Percentiles rank a stretch among this genome's conserved stretches.
These are phyloP conservation scores for Trebouxia sp. DNA, from an alignment of 139 green algal genomes.

Conservation along the genomic window DNA sequence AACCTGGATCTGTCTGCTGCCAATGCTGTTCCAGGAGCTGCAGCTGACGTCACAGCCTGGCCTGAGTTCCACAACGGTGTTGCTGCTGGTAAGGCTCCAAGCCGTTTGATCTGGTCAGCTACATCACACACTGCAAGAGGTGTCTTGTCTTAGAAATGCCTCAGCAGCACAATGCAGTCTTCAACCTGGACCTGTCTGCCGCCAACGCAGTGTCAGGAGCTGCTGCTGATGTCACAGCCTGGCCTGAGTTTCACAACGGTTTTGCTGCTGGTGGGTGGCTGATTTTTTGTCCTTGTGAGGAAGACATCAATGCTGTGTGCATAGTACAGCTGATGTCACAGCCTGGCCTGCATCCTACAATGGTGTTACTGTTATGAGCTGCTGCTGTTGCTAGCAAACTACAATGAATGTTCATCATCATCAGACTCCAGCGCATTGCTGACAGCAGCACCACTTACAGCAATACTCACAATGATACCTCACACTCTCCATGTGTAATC, in stretches of 20 bases:
- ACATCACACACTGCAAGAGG: neutral
- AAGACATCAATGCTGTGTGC: too few species aligned
- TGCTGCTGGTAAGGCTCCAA: slow-evolving; percentile 55
- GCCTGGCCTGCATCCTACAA: neutral
- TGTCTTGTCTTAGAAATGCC: too few species aligned
- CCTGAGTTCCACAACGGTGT: slow-evolving; percentile 98
- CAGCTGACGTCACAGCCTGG: slow-evolving; percentile 82
- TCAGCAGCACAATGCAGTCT: slow-evolving; percentile 62
- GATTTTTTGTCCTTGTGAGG: too few species aligned
- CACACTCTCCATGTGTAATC: too few species aligned
- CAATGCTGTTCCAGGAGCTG: slow-evolving; percentile 55
- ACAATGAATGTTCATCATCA: too few species aligned
- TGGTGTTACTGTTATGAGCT: neutral
- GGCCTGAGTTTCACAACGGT: neutral
- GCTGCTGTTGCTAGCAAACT: too few species aligned
- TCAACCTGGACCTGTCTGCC: slow-evolving; percentile 76
- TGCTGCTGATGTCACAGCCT: slow-evolving; percentile 20
- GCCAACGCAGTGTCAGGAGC: slow-evolving; percentile 59
- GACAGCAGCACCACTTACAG: too few species aligned
- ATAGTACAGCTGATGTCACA: slow-evolving; percentile 22
- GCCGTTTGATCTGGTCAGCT: neutral
- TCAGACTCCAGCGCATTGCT: too few species aligned
- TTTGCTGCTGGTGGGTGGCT: neutral
- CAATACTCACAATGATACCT: too few species aligned
- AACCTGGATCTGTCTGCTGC: slow-evolving; percentile 73